phyloP scores from a whole-genome alignment of 331 rosid species.

The Acacia pycnantha region DNA sequence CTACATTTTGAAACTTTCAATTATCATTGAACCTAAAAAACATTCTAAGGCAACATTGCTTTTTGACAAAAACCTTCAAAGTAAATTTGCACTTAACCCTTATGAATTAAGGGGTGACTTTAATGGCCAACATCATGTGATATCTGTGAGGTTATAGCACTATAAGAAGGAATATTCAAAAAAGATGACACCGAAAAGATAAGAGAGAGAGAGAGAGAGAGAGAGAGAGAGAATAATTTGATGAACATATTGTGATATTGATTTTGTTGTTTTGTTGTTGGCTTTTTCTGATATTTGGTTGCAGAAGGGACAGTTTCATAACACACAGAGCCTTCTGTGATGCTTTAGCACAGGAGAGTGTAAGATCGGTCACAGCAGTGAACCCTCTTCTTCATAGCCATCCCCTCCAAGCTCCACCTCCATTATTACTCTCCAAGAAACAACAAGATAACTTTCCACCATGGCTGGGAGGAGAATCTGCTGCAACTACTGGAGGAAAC shows the following conservation, averaged over 20 bases:
- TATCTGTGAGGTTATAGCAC: background rate
- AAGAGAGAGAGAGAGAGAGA: slow-evolving; percentile 7
- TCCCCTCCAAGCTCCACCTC: slow-evolving; percentile 25
- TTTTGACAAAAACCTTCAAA: fast-evolving
- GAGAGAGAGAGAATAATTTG: slow-evolving; percentile 16
- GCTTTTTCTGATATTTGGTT: slow-evolving; percentile 3
- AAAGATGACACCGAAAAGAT: slow-evolving; percentile 1
- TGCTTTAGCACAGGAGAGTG: slow-evolving; percentile 66
- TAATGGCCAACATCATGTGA: slow-evolving; percentile 15
- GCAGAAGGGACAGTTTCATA: slow-evolving; percentile 78
- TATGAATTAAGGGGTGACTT: background rate
- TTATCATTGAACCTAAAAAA: too few species aligned
- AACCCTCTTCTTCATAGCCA: slow-evolving; percentile 47
- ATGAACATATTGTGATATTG: background rate
- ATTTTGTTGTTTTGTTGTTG: slow-evolving; percentile 28
- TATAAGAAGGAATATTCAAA: slow-evolving; percentile 9
- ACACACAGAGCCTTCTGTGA: slow-evolving; percentile 88
- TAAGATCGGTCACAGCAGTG: slow-evolving; percentile 29
- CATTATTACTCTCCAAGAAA: background rate
- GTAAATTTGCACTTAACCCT: too few species aligned
- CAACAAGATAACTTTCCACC: background rate
- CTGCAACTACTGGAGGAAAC: too few species aligned
- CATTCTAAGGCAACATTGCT: fast-evolving
- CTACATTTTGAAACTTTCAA: too few species aligned
- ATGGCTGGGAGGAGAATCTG: slow-evolving; percentile 32